These are phyloP conservation scores for Periconia digitata DNA, from an alignment of 2,329 filamentous ascomycete genomes.

Conservation along the genomic window DNA sequence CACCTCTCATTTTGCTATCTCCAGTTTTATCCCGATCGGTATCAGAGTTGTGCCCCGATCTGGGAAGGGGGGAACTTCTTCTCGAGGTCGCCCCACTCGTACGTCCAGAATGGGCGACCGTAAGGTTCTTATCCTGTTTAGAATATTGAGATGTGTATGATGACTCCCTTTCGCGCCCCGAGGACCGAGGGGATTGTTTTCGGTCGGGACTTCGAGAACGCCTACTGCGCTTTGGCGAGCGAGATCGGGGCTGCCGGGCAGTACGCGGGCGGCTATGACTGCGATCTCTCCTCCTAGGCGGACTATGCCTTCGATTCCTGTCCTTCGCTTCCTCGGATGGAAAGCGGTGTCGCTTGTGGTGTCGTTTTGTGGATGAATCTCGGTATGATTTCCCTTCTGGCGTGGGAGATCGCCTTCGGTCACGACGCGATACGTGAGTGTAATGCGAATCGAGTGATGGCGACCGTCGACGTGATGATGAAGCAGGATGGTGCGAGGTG, in stretches of 20 bases:
- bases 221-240: slow-evolving; percentile 29
- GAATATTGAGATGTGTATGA: slow-evolving; percentile 16
- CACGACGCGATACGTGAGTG: slow-evolving; percentile 30
- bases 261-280: slow-evolving; percentile 28
- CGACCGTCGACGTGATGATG: slow-evolving; percentile 42
- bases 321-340: slow-evolving; percentile 26
- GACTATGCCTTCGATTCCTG: slow-evolving; percentile 17
- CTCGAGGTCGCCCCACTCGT: slow-evolving; percentile 21
- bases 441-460: slow-evolving; percentile 45
- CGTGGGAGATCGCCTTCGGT: slow-evolving; percentile 34
- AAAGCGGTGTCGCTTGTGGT: slow-evolving; percentile 24
- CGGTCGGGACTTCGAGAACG: slow-evolving; percentile 28
- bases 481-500: slow-evolving; percentile 36
- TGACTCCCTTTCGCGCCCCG: slow-evolving; percentile 20
- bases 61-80: slow-evolving; percentile 29
- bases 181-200: slow-evolving; percentile 24
- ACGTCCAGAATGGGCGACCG: slow-evolving; percentile 12
- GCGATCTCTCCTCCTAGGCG: slow-evolving; percentile 20
- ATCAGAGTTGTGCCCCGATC: slow-evolving; percentile 35
- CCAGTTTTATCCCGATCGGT: slow-evolving; percentile 26
- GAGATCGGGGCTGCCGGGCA: slow-evolving; percentile 31
- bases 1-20: slow-evolving; percentile 38
- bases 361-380: slow-evolving; percentile 28
- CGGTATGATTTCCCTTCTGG: slow-evolving; percentile 33
- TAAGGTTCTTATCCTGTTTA: slow-evolving; percentile 22